Evolutionary conservation across 2,329 filamentous ascomycete genomes (phyloP).

Genomic region (Chalara sp.): DNA sequence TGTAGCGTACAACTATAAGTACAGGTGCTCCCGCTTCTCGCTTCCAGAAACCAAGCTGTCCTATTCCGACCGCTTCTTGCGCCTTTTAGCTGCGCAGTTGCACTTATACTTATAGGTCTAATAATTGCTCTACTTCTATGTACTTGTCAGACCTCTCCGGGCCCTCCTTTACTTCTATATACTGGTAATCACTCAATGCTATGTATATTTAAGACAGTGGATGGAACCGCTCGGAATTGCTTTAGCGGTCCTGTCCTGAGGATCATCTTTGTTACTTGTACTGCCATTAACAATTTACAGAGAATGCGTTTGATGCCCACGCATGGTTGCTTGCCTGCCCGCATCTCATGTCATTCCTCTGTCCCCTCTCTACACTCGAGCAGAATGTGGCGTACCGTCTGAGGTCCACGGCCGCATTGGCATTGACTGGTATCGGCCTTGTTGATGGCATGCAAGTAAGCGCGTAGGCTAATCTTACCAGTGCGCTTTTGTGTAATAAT

Average conservation of each 20-base stretch:
- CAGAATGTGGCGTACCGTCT: background rate
- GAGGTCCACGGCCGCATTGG: background rate
- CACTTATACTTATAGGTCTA: conserved; percentile 12
- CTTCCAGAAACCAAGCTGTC: conserved; percentile 11
- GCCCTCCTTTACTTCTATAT: conserved; percentile 3
- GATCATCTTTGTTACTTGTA: conserved; percentile 4
- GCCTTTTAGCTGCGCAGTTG: background rate
- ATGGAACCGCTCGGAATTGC: background rate
- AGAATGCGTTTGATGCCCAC: conserved; percentile 4
- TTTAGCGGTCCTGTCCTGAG: conserved; percentile 2
- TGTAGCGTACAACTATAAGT: conserved; percentile 15
- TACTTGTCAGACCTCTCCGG: conserved; percentile 4
- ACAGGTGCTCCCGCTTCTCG: conserved; percentile 13
- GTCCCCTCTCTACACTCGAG: background rate
- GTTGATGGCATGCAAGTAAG: conserved; percentile 26
- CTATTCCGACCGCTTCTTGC: conserved; percentile 5
- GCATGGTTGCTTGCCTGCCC: conserved; percentile 1
- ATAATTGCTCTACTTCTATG: conserved; percentile 24
- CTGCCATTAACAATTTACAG: conserved; percentile 3
- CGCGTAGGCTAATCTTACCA: conserved; percentile 19
- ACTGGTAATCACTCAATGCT: background rate
- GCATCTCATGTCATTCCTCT: background rate
- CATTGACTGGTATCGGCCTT: conserved; percentile 20
- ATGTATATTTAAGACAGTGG: conserved; percentile 2
- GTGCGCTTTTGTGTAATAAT: no score